These are phyloP conservation scores for Neonectria faginata DNA, from an alignment of 2,329 filamentous ascomycete species.

Conservation along the genomic window DNA sequence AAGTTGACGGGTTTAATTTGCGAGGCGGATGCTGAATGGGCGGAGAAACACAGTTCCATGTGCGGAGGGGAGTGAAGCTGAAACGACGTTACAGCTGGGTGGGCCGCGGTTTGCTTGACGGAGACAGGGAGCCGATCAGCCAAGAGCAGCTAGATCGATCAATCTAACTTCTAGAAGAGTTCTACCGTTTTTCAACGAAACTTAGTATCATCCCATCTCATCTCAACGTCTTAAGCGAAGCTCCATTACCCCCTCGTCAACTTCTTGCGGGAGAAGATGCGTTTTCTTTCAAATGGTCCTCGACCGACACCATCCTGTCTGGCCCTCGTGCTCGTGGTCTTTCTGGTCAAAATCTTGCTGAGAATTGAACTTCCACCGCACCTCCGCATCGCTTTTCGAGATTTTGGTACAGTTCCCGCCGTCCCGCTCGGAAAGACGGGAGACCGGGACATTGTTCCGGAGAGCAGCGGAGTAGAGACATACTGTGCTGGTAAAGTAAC, in stretches of 20 bases:
- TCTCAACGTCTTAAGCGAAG: background rate
- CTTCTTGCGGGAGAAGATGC: background rate
- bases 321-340: too few relatives aligned
- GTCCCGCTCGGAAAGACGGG: too few relatives aligned
- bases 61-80: slow-evolving; percentile 20
- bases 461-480: too few relatives aligned
- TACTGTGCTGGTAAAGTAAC: too few relatives aligned
- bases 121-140: background rate
- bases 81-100: slow-evolving; percentile 27
- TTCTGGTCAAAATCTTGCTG: too few relatives aligned
- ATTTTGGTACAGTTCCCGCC: too few relatives aligned
- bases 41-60: slow-evolving; percentile 28
- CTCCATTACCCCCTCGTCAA: background rate
- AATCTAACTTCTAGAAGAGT: background rate
- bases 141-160: background rate
- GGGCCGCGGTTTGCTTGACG: slow-evolving; percentile 5
- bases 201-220: background rate
- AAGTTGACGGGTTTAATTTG: slow-evolving; percentile 15
- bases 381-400: too few relatives aligned
- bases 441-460: too few relatives aligned
- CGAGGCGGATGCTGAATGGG: slow-evolving; percentile 11
- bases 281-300: too few relatives aligned
- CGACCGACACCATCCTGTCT: too few relatives aligned
- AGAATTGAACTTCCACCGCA: too few relatives aligned
- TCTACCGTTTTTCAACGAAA: background rate